These are phyloP conservation scores for Elongisporangium senticosum DNA, from an alignment of 352 stramenopile genomes.

Conservation along the genomic window DNA sequence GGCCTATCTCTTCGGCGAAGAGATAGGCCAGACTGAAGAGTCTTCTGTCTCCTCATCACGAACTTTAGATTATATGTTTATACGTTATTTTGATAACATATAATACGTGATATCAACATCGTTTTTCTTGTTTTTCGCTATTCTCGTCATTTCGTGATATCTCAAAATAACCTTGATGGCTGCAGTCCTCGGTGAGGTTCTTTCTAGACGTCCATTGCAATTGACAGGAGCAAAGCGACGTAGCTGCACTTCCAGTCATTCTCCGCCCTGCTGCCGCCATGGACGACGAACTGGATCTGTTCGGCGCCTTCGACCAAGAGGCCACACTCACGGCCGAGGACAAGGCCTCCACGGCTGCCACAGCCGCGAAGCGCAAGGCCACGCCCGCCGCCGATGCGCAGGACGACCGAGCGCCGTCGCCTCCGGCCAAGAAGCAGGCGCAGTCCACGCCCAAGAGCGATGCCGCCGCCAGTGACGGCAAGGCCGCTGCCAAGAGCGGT, in stretches of 20 bases:
- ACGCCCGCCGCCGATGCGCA: conserved; percentile 10
- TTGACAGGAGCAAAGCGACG: not conserved
- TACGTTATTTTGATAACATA: too few relatives aligned
- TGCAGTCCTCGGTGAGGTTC: not conserved
- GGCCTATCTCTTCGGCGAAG: too few relatives aligned
- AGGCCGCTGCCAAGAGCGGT: conserved; percentile 7
- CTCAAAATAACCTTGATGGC: not conserved
- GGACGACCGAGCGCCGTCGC: conserved; percentile 30
- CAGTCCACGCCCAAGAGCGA: not conserved
- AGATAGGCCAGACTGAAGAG: too few relatives aligned
- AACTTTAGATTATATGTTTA: too few relatives aligned
- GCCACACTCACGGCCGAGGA: conserved; percentile 60
- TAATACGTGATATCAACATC: too few relatives aligned
- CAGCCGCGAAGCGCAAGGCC: conserved; percentile 41
- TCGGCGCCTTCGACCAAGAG: conserved; percentile 90
- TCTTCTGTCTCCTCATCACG: too few relatives aligned
- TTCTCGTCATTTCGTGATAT: not conserved
- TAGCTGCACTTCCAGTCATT: conserved; percentile 1
- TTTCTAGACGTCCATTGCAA: not conserved
- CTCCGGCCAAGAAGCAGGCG: conserved; percentile 51
- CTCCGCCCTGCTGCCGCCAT: not conserved
- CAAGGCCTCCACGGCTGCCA: conserved; percentile 23
- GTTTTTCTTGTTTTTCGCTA: too few relatives aligned
- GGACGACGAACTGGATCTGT: conserved; percentile 91
- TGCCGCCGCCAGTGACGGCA: conserved; percentile 2